Base-by-base conservation (phyloP, 768 basidiomycete species). In the Pisolithus microcarpus region DNA sequence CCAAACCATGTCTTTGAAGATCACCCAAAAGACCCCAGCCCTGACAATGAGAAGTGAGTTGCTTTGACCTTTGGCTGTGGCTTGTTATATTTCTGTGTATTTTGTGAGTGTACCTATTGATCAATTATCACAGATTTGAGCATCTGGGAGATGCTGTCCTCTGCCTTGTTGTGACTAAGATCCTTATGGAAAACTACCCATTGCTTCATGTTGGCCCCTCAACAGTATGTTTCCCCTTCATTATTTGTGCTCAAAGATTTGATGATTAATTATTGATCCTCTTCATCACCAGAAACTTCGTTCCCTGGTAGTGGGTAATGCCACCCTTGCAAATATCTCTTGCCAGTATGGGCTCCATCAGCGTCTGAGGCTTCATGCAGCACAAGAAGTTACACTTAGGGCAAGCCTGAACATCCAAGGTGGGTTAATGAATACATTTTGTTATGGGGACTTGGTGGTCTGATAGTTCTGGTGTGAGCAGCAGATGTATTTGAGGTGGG, bases 1-100 rank as follows among this genome's bases (percentile, higher is more conserved):
- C 85, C 87, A 0, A 82, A 79, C 7, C 80, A 85, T 57, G 70
- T 87, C 23, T 91, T 91, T 56, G 88, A 91, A 61, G 88, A 91
- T 64, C 74, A 70, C 36, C 78, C 74, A 0, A 72, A 79, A 55
- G 87, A 91, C 65, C 82, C 76, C 2, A 84, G 84, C 46, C 87
- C 86, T 6, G 88, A 91, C 61, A 90, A 91, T 55, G 88, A 91
- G 70, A 84, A 79, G 88, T 87, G 49, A 58, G 73, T 64, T 5
- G 26, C 19, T 18, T 23, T 39, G 39, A 30, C 30, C 30, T 30
- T 18, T 13, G 31, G 6, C 19, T 19, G 4, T 10, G 1, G 2
- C 52, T 52, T 34, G 34, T 10, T 34, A 15, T 34, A 34, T 34
- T 34, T 34, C 34, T 11, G 15, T 30, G 30, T 10, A 30, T 30